Conservation (phyloP, 169 alveolate species). For the Ichthyophthirius multifiliis region DNA sequence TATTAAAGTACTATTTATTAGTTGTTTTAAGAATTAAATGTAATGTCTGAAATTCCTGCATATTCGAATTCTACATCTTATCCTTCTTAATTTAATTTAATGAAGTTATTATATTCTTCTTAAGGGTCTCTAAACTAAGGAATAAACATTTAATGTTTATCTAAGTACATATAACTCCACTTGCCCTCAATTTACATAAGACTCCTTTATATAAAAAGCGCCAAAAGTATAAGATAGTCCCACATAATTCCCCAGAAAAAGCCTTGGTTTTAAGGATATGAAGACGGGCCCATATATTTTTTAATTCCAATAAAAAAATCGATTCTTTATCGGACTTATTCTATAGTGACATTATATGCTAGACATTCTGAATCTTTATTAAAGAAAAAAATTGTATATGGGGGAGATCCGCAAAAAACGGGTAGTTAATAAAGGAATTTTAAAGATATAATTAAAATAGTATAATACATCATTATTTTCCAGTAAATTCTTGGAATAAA, state of each 20-base stretch:
- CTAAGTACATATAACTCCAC: constrained; percentile 42
- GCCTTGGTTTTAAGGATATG: constrained; percentile 47
- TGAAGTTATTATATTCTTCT: neutral
- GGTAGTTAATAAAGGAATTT: constrained; percentile 66
- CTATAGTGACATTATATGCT: neutral
- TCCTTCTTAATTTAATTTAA: neutral
- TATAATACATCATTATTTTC: constrained; percentile 46
- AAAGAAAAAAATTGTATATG: constrained; percentile 26
- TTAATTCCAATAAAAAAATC: constrained; percentile 53
- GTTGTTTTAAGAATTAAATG: neutral
- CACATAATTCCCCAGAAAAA: constrained; percentile 30
- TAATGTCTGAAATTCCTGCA: neutral
- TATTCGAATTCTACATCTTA: neutral
- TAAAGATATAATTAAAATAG: constrained; percentile 41
- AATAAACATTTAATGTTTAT: constrained; percentile 16
- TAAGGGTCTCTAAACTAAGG: constrained; percentile 34
- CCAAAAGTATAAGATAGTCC: constrained; percentile 32
- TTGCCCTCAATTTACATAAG: constrained; percentile 34
- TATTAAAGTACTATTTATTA: no score
- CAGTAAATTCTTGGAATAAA: constrained; percentile 56
- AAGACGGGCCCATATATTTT: constrained; percentile 45
- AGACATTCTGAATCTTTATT: constrained; percentile 29
- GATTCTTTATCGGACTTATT: constrained; percentile 22
- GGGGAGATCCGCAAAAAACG: constrained; percentile 52
- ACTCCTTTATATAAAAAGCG: constrained; percentile 24